These are phyloP conservation scores for Emydomyces testavorans DNA, from an alignment of 2,329 filamentous ascomycete species.

Conservation along the genomic window DNA sequence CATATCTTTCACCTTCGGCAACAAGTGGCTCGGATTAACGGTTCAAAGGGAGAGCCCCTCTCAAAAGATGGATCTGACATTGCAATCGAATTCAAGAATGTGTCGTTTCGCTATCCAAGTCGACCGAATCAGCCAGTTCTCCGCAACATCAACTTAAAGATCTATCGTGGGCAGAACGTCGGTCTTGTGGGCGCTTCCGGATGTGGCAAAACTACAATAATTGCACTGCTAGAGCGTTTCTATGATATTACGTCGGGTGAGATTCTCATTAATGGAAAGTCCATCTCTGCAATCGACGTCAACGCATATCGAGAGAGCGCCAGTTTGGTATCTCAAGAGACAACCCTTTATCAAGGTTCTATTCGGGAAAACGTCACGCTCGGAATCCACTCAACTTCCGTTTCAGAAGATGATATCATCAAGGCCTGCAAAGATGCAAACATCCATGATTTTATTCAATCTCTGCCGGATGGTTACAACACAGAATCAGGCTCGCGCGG, in stretches of 20 bases:
- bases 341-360: slow-evolving; percentile 58
- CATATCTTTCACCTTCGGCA: slow-evolving; percentile 42
- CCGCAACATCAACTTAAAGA: slow-evolving; percentile 25
- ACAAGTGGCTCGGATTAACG: slow-evolving; percentile 34
- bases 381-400: slow-evolving; percentile 30
- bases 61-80: slow-evolving; percentile 29
- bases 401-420: slow-evolving; percentile 24
- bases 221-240: slow-evolving; percentile 52
- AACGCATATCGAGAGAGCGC: slow-evolving; percentile 52
- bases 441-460: slow-evolving; percentile 30
- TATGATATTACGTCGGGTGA: slow-evolving; percentile 55
- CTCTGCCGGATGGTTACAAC: slow-evolving; percentile 29
- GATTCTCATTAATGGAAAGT: slow-evolving; percentile 52
- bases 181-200: slow-evolving; percentile 48
- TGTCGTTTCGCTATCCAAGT: slow-evolving; percentile 31
- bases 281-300: slow-evolving; percentile 49
- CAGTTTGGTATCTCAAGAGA: slow-evolving; percentile 63
- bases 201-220: slow-evolving; percentile 56
- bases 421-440: slow-evolving; percentile 30
- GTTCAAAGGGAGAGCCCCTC: slow-evolving; percentile 17
- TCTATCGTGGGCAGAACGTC: slow-evolving; percentile 41
- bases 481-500: slow-evolving; percentile 29
- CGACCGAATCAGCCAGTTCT: slow-evolving; percentile 23
- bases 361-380: slow-evolving; percentile 60
- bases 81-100: slow-evolving; percentile 36